Evolutionary conservation across 257 asterid species (phyloP).

Genomic region (Solanum chmielewskii): DNA sequence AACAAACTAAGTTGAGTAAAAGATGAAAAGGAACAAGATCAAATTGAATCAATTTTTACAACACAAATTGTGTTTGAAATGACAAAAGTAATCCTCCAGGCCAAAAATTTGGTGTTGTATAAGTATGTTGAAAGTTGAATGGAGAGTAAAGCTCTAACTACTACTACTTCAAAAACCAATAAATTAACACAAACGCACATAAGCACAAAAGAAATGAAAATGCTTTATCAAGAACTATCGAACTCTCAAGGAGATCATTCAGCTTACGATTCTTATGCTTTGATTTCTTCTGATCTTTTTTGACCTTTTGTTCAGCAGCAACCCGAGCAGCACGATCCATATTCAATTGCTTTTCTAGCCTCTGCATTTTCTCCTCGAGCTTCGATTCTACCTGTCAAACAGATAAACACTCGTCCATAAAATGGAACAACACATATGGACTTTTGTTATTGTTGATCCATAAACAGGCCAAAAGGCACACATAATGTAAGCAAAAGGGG

Average conservation of each 20-base stretch:
- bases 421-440: neutral
- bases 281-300: neutral
- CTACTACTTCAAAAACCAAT: neutral
- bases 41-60: neutral
- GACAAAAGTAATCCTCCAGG: neutral
- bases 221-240: neutral
- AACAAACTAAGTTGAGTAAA: neutral
- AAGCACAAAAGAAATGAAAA: neutral
- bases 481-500: neutral
- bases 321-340: neutral
- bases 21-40: neutral
- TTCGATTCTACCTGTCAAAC: neutral
- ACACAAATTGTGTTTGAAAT: neutral
- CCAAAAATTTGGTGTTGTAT: neutral
- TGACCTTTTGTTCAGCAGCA: neutral
- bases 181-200: neutral
- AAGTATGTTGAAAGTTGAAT: neutral
- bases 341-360: neutral
- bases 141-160: neutral
- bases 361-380: neutral
- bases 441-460: neutral
- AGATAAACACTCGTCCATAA: neutral
- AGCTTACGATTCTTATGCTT: neutral
- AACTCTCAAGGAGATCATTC: neutral
- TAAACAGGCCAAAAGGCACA: neutral